Evolutionary conservation across 768 basidiomycete genomes (phyloP).

Genomic region (Mycena olivaceomarginata): DNA sequence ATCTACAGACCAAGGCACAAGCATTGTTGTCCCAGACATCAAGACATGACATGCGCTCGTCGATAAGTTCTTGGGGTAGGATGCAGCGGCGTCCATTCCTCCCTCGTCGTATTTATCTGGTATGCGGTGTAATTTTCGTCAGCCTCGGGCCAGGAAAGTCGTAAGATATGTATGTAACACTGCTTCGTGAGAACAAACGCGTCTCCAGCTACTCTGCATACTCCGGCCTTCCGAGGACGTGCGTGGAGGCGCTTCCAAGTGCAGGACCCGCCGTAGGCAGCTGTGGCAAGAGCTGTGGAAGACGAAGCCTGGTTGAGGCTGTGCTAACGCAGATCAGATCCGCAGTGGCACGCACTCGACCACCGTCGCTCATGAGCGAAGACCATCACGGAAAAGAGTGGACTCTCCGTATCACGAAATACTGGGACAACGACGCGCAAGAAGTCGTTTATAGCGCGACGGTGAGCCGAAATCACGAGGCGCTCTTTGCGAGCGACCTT

Average conservation of each 20-base stretch:
- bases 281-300: too few relatives aligned
- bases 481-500: not conserved
- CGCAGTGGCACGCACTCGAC: too few relatives aligned
- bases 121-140: not conserved
- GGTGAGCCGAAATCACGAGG: not conserved
- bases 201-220: too few relatives aligned
- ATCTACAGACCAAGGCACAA: constrained; percentile 1
- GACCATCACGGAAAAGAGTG: not conserved
- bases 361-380: not conserved
- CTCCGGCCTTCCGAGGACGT: too few relatives aligned
- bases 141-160: not conserved
- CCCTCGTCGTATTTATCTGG: not conserved
- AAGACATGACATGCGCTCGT: not conserved
- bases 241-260: too few relatives aligned
- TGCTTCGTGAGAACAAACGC: too few relatives aligned
- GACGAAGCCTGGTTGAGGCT: too few relatives aligned
- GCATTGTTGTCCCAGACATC: not conserved
- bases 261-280: too few relatives aligned
- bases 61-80: not conserved
- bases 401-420: constrained; percentile 25
- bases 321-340: too few relatives aligned
- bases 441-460: constrained; percentile 16
- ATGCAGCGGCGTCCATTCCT: not conserved
- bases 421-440: constrained; percentile 22
- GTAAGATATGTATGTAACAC: too few relatives aligned